phyloP scores from a whole-genome alignment of 495 filamentous ascomycete genomes.

The Achaetomiella virescens region DNA sequence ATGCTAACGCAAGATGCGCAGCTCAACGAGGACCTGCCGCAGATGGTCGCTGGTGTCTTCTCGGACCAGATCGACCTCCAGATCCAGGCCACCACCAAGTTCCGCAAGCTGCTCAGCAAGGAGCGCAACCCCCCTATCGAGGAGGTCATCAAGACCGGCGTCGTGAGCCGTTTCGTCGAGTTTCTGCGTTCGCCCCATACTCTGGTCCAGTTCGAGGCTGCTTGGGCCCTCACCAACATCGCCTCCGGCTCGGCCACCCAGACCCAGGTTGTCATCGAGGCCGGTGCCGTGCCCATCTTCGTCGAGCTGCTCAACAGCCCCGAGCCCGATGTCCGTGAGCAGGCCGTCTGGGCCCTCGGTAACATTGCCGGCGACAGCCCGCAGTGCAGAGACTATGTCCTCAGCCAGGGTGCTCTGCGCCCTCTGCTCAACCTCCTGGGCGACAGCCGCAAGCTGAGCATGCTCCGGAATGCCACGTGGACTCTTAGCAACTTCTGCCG shows the following conservation, averaged over 20 bases:
- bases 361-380: slow-evolving; percentile 99
- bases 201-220: slow-evolving; percentile 97
- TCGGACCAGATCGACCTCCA: slow-evolving; percentile 97
- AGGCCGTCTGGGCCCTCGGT: slow-evolving; percentile 97
- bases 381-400: slow-evolving; percentile 90
- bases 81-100: slow-evolving; percentile 98
- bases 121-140: slow-evolving; percentile 99
- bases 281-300: slow-evolving; percentile 97
- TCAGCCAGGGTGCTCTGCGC: slow-evolving; percentile 81
- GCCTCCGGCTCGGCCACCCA: slow-evolving; percentile 95
- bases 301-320: slow-evolving; percentile 91
- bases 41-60: slow-evolving; percentile 97
- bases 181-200: slow-evolving; percentile 98
- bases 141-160: slow-evolving; percentile 97
- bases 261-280: slow-evolving; percentile 98
- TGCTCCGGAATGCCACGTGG: slow-evolving; percentile 99
- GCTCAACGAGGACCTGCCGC: slow-evolving; percentile 95
- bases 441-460: slow-evolving; percentile 97
- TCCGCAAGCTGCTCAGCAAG: slow-evolving; percentile 94
- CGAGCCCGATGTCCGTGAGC: slow-evolving; percentile 96
- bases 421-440: slow-evolving; percentile 84
- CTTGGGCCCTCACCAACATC: slow-evolving; percentile 99
- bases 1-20: slow-evolving; percentile 42
- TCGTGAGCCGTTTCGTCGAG: slow-evolving; percentile 94
- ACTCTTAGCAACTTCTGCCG: slow-evolving; percentile 99